phyloP scores from a whole-genome alignment of 345 rosid species.

The Zanthoxylum bungeanum region DNA sequence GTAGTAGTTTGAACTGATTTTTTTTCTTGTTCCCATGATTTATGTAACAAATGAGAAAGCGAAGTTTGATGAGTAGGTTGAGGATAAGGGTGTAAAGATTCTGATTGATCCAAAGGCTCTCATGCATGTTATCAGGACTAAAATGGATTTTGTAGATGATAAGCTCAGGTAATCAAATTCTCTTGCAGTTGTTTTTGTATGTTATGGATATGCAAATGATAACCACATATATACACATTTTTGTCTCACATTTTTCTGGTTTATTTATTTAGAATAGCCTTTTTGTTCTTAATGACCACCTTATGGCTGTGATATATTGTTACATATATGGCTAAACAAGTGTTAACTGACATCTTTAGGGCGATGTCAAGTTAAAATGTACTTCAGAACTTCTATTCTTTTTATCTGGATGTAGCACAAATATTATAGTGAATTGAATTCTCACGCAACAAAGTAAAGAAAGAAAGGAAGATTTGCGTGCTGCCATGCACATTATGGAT shows the following conservation, averaged over 20 bases:
- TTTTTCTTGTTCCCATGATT: not conserved
- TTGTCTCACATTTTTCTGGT: no score
- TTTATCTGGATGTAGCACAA: not conserved
- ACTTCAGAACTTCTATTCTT: not conserved
- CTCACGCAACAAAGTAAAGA: not conserved
- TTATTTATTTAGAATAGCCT: no score
- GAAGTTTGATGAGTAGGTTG: constrained; percentile 76
- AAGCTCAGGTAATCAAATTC: constrained; percentile 56
- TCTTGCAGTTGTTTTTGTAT: not conserved
- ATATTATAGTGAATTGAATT: not conserved
- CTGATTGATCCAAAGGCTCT: constrained; percentile 83
- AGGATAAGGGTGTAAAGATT: constrained; percentile 77
- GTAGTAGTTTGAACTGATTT: not conserved
- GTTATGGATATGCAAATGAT: not conserved
- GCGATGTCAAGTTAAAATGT: not conserved
- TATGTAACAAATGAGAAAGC: constrained; percentile 60
- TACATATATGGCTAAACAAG: not conserved
- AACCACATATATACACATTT: no score
- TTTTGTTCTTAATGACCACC: not conserved
- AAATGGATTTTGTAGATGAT: constrained; percentile 85
- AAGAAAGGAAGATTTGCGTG: not conserved
- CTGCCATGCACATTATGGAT: not conserved
- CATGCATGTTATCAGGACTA: constrained; percentile 87
- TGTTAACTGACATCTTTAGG: not conserved
- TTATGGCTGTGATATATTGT: not conserved